Evolutionary conservation across 1,139 yeast species (phyloP), one percentile per base, ranked within the genome.

Genomic region (Ogataea hybrid): DNA sequence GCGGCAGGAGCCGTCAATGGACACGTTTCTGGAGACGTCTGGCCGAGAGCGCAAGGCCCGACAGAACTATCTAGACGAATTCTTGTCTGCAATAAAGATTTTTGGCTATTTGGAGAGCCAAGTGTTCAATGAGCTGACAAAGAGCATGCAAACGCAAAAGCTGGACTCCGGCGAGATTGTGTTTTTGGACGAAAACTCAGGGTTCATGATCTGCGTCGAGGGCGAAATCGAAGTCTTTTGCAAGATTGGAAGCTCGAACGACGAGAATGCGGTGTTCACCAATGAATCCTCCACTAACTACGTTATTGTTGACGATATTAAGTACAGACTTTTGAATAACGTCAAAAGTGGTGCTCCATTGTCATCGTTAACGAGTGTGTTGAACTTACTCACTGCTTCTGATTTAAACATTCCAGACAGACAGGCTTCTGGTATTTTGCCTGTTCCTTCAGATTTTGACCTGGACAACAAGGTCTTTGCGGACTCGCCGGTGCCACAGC

Each of bases 201-300:
- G 97, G 1, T 89, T 92, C 57, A 81, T 92, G 32, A 84, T 92
- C 37, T 96, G 92, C n/a, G 96, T 90, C 1, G 97, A 90, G 54
- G 98, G 98, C 0, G 75, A 81, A 9, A 77, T 90, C 34, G 90
- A 87, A 53, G 87, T 92, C 0, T 89, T 79, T 58, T 81, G 85
- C 39, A 78, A 77, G 48, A 65, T 81, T 10, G 71, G 65, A 3
- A 45, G 42, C 17, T 51, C 49, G 16, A 37, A 39, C 7, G 44
- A 35, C 16, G 50, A 44, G 8, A 35, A 38, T 17, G 46, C 45
- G 21, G 30, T 57, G 3, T 56, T 56, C 28, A 37, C 53, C 4
- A 50, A 48, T 29, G 51, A 51, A 16, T 49, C 48, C 23, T 35
- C 50, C 21, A 57, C 50, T 12, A 54, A 60, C 21, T 50, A 53